Conservation (phyloP, 2,329 filamentous ascomycete species). For the Leptosphaerulina australis region DNA sequence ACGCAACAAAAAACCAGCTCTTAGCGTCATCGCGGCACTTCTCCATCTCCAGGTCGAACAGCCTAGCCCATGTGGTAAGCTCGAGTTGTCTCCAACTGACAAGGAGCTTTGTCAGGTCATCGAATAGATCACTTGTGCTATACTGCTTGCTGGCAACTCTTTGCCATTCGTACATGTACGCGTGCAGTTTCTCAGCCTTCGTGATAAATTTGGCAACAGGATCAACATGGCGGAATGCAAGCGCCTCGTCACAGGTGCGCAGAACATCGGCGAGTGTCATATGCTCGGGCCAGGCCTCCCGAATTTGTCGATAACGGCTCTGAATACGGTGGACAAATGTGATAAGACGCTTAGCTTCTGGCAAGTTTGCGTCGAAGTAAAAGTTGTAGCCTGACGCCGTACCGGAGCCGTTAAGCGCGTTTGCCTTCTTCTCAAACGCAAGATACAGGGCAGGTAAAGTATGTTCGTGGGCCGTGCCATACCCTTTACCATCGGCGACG, state of each 20-base stretch:
- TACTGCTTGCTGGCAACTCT: slow-evolving; percentile 84
- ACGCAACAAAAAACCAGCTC: slow-evolving; percentile 96
- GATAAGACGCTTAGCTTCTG: slow-evolving; percentile 76
- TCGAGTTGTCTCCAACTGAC: slow-evolving; percentile 91
- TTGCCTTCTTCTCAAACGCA: slow-evolving; percentile 66
- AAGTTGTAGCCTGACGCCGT: slow-evolving; percentile 72
- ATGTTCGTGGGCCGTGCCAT: slow-evolving; percentile 47
- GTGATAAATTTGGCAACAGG: slow-evolving; percentile 86
- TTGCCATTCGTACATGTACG: slow-evolving; percentile 91
- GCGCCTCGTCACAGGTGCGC: slow-evolving; percentile 72
- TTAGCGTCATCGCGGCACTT: slow-evolving; percentile 79
- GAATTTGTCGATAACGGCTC: slow-evolving; percentile 73
- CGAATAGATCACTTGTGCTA: slow-evolving; percentile 71
- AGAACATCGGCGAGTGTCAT: slow-evolving; percentile 82
- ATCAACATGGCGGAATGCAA: slow-evolving; percentile 77
- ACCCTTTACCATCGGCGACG: slow-evolving; percentile 32
- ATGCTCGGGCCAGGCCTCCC: slow-evolving; percentile 70
- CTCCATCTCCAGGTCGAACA: slow-evolving; percentile 82
- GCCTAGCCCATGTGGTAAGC: slow-evolving; percentile 85
- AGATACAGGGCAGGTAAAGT: slow-evolving; percentile 72
- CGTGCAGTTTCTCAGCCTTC: slow-evolving; percentile 85
- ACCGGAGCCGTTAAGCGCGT: slow-evolving; percentile 45
- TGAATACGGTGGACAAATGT: slow-evolving; percentile 71
- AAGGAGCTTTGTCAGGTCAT: slow-evolving; percentile 78
- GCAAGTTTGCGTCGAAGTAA: slow-evolving; percentile 80